Conservation (phyloP, 139 green algal genomes). For the Chloropicon primus region DNA sequence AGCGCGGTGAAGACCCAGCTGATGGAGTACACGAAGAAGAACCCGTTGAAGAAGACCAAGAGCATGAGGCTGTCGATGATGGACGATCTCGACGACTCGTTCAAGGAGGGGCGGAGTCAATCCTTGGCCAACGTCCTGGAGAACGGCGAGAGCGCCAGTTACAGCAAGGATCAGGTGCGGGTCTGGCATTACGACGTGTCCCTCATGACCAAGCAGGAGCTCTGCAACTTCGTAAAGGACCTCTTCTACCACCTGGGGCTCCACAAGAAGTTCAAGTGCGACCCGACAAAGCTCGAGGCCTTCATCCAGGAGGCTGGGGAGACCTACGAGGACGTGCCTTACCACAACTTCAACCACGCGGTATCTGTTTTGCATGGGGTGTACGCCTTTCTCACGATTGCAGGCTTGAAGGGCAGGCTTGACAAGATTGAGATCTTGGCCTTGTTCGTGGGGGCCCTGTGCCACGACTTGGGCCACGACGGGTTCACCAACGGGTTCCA, state of each 20-base stretch:
- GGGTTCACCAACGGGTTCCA: slow-evolving; percentile 46
- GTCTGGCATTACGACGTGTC: background rate
- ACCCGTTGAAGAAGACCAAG: background rate
- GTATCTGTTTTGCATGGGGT: slow-evolving; percentile 48
- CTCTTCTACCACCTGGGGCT: background rate
- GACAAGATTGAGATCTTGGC: slow-evolving; percentile 31
- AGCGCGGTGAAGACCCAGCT: background rate
- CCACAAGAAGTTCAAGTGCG: background rate
- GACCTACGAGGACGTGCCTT: slow-evolving; percentile 48
- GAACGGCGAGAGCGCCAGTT: too few relatives aligned
- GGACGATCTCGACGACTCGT: background rate
- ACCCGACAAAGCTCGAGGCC: background rate
- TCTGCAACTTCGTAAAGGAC: background rate
- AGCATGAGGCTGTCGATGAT: background rate
- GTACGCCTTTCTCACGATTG: slow-evolving; percentile 33
- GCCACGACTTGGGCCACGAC: slow-evolving; percentile 52
- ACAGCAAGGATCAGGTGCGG: background rate
- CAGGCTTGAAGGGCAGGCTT: slow-evolving; percentile 14
- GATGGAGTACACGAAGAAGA: background rate
- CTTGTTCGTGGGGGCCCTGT: slow-evolving; percentile 41
- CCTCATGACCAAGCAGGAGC: background rate
- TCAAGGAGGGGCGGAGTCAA: background rate
- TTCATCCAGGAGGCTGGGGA: slow-evolving; percentile 39
- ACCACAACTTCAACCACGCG: slow-evolving; percentile 60
- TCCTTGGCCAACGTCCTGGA: too few relatives aligned